Percentiles rank a stretch among this genome's conserved stretches.
Evolutionary conservation across 2,329 filamentous ascomycete species (phyloP).

Genomic region (Curvularia sp.): DNA sequence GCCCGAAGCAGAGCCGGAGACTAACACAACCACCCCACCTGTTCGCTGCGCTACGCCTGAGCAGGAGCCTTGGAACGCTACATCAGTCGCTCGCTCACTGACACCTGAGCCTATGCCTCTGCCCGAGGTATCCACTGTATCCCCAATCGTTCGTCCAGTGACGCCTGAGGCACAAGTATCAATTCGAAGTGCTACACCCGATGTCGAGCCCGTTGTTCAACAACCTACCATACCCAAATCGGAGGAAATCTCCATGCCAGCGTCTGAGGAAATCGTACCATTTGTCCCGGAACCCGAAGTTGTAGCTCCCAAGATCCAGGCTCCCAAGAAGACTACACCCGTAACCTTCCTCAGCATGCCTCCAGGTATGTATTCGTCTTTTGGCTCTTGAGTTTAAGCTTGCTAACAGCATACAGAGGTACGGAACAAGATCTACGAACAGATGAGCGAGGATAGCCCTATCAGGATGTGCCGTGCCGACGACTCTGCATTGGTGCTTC

Average conservation of each 20-base stretch:
- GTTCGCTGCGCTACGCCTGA: slow-evolving; percentile 17
- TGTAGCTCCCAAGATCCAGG: neutral
- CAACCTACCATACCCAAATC: neutral
- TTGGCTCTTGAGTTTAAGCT: neutral
- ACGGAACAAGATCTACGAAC: slow-evolving; percentile 21
- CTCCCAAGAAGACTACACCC: slow-evolving; percentile 12
- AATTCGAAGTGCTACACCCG: neutral
- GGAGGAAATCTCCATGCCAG: neutral
- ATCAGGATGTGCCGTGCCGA: slow-evolving; percentile 24
- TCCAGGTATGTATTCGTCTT: slow-evolving; percentile 10
- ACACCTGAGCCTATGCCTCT: neutral
- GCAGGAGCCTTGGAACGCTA: slow-evolving; percentile 16
- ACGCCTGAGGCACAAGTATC: neutral
- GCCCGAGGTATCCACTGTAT: neutral
- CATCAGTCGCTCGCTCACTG: neutral
- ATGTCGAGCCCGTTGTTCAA: neutral
- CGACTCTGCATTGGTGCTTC: slow-evolving; percentile 15
- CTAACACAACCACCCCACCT: slow-evolving; percentile 1
- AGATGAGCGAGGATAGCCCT: slow-evolving; percentile 19
- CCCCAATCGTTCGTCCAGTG: neutral
- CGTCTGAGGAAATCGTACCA: neutral
- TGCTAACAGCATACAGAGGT: slow-evolving; percentile 18
- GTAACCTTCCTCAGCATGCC: slow-evolving; percentile 14
- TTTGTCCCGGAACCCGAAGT: slow-evolving; percentile 1
- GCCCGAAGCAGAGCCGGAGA: neutral